Conservation (phyloP, 768 basidiomycete genomes). For the Dacryopinax primogenitus region DNA sequence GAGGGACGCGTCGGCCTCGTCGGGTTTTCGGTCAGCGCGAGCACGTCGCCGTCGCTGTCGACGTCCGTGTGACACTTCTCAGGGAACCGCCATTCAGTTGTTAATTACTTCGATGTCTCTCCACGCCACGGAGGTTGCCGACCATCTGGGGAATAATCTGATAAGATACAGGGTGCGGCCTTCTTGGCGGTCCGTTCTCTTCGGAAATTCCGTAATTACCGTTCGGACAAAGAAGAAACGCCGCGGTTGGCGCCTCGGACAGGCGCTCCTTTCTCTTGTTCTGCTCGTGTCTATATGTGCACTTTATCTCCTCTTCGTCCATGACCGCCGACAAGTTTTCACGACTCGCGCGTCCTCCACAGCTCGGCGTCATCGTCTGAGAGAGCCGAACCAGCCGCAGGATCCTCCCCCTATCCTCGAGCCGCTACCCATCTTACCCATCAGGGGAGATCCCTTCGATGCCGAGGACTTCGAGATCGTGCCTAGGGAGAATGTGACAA, state of each 20-base stretch:
- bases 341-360: neutral
- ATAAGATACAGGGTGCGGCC: neutral
- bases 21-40: neutral
- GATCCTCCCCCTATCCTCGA: neutral
- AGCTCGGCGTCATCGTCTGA: neutral
- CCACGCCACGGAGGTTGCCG: constrained; percentile 4
- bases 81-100: neutral
- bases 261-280: neutral
- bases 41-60: neutral
- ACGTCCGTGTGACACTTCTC: neutral
- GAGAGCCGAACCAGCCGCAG: neutral
- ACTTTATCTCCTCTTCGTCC: neutral
- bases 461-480: neutral
- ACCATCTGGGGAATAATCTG: neutral
- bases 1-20: constrained; percentile 6
- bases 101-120: neutral
- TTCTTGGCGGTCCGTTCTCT: neutral
- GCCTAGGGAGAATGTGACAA: constrained; percentile 31
- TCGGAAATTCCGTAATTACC: neutral
- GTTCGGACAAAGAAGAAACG: neutral
- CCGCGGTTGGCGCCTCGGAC: neutral
- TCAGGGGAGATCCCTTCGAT: neutral
- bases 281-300: neutral
- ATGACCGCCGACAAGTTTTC: neutral
- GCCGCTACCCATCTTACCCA: neutral